Evolutionary conservation across 2,329 filamentous ascomycete species (phyloP).

Genomic region (Ploettnerulaceae sp.): DNA sequence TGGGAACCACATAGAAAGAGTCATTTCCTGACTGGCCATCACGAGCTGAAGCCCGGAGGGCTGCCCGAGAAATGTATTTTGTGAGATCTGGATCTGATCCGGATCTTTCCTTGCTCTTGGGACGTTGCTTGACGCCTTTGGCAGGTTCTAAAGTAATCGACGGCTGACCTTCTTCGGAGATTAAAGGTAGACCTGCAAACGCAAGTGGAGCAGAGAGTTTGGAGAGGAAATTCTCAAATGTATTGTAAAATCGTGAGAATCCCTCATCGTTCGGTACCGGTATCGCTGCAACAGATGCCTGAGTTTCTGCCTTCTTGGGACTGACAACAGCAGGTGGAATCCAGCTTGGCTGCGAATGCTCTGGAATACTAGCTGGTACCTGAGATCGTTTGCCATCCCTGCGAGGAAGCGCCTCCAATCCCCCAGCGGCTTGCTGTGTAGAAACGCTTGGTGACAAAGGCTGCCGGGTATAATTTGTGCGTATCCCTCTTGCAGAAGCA

Average conservation of each 20-base stretch:
- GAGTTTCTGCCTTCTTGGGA: constrained; percentile 28
- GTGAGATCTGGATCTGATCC: constrained; percentile 67
- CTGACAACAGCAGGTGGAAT: constrained; percentile 41
- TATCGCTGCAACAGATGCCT: constrained; percentile 33
- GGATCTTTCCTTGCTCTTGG: constrained; percentile 31
- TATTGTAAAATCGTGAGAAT: constrained; percentile 87
- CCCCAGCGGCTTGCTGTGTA: constrained; percentile 67
- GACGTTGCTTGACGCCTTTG: constrained; percentile 34
- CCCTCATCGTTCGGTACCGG: constrained; percentile 56
- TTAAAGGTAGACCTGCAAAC: constrained; percentile 85
- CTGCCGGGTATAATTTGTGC: constrained; percentile 57
- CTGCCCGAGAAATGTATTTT: constrained; percentile 79
- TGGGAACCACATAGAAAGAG: constrained; percentile 93
- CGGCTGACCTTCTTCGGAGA: constrained; percentile 42
- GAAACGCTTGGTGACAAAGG: constrained; percentile 69
- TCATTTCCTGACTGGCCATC: constrained; percentile 60
- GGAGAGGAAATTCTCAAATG: constrained; percentile 84
- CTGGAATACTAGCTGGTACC: constrained; percentile 47
- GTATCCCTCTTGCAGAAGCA: constrained; percentile 78
- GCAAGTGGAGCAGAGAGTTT: constrained; percentile 85
- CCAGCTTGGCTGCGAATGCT: constrained; percentile 50
- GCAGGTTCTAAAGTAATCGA: constrained; percentile 35
- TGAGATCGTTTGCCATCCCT: constrained; percentile 46
- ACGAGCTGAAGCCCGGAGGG: constrained; percentile 71
- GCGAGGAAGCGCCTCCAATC: constrained; percentile 54